These are phyloP conservation scores for Oenanthe sinensis DNA, from an alignment of 129 eudicot species.

Conservation along the genomic window DNA sequence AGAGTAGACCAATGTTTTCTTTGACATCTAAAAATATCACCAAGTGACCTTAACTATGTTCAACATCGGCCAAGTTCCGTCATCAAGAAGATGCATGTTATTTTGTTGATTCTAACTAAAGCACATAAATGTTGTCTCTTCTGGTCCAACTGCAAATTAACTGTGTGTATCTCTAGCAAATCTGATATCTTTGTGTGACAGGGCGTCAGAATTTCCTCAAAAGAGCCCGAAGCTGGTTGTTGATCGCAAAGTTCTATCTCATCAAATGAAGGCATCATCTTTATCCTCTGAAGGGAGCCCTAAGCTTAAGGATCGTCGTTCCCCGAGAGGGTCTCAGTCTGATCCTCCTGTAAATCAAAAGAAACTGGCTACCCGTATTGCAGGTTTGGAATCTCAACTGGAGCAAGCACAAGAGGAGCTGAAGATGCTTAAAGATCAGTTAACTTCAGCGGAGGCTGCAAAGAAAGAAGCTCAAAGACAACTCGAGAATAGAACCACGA, in stretches of 20 bases:
- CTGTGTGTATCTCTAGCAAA: not conserved
- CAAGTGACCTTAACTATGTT: not conserved
- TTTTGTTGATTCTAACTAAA: not conserved
- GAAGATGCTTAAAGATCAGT: conserved; percentile 59
- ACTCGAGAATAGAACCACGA: conserved; percentile 32
- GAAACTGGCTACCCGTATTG: conserved; percentile 35
- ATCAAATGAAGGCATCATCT: not conserved
- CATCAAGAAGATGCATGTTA: not conserved
- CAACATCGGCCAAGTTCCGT: not conserved
- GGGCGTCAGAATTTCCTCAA: conserved; percentile 11
- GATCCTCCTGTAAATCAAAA: conserved; percentile 9
- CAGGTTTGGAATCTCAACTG: conserved; percentile 80
- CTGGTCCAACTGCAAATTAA: not conserved
- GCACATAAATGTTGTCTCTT: not conserved
- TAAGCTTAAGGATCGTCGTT: not conserved
- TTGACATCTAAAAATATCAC: not conserved
- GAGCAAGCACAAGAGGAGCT: conserved; percentile 85
- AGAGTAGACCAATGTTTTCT: not conserved
- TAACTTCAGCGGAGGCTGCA: conserved; percentile 39
- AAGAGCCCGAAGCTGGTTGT: conserved; percentile 1
- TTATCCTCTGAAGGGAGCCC: conserved; percentile 5
- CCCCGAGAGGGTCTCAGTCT: conserved; percentile 12
- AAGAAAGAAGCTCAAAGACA: conserved; percentile 73
- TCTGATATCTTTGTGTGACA: conserved; percentile 2
- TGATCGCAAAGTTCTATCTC: conserved; percentile 11